Evolutionary conservation across 2,329 filamentous ascomycete genomes (phyloP), one percentile per base, ranked within the genome.

Genomic region (Pyrenophora graminea): DNA sequence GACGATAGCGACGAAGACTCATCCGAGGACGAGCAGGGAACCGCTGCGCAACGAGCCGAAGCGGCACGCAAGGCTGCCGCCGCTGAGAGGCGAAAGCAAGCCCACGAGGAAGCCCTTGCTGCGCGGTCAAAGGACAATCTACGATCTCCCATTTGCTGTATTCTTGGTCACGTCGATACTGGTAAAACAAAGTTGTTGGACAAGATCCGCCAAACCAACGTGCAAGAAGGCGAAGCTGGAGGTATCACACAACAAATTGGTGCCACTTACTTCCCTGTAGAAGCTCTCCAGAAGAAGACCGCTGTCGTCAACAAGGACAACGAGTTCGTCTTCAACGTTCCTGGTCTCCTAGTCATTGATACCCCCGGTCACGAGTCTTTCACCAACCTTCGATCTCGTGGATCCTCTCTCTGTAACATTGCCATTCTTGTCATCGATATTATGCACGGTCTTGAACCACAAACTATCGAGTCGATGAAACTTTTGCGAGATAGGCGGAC

Each of bases 321-420:
- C 67, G 82, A 82, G 48, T 97, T 99, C 74, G 90, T 97, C 56
- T 95, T 97, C 84, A 99, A 97, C 80, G 90, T 99, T 18, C 95
- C 94, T 38, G 94, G 94, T 83, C 85, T 99, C 48, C 79, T 99
- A 61, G 86, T 99, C 69, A 99, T 99, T 69, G 94, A 99, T 77
- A 99, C 94, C 0, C 95, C 94, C 68, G 94, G 94, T 79, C 94
- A 99, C 91, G 94, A 99, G 85, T 99, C 94, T 69, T 99, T 99
- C 85, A 96, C 93, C 58, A 99, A 99, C 78, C 79, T 99, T 61
- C 89, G 95, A 69, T 97, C 93, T 62, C 87, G 95, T 78, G 94
- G 94, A 78, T 97, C 94, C 34, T 97, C 92, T 12, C 89, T 99
- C 52, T 99, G 95, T 77, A 99, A 99, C 80, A 99, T 99, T 77